These are phyloP conservation scores for Pisolithus sp. DNA, from an alignment of 768 basidiomycete species.

Conservation along the genomic window DNA sequence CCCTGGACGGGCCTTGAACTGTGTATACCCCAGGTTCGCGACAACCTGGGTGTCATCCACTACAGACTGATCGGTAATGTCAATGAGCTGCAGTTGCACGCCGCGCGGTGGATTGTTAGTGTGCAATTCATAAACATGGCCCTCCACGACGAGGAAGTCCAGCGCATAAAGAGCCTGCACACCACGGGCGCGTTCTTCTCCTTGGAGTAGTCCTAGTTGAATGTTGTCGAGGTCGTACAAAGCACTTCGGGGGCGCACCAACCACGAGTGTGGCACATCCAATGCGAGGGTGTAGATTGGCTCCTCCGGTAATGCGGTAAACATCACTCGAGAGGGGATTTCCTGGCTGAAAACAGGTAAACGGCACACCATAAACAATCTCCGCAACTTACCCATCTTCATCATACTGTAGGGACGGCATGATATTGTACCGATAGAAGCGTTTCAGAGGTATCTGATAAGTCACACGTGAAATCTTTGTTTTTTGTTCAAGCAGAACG, in stretches of 20 bases:
- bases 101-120: conserved; percentile 77
- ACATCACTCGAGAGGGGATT: conserved; percentile 49
- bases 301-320: conserved; percentile 70
- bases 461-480: not conserved
- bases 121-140: conserved; percentile 76
- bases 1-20: conserved; percentile 91
- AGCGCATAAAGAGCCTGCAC: conserved; percentile 80
- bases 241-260: conserved; percentile 84
- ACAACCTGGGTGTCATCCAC: conserved; percentile 90
- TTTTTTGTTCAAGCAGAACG: not conserved
- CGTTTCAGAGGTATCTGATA: conserved; percentile 79
- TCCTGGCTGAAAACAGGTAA: conserved; percentile 42
- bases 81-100: conserved; percentile 78
- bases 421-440: conserved; percentile 81
- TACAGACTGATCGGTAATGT: conserved; percentile 29
- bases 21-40: conserved; percentile 92
- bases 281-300: conserved; percentile 93
- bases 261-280: conserved; percentile 89
- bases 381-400: conserved; percentile 48
- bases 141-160: conserved; percentile 89
- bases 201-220: conserved; percentile 62
- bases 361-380: not conserved
- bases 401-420: conserved; percentile 55
- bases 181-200: conserved; percentile 43
- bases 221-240: conserved; percentile 95